Evolutionary conservation across 768 basidiomycete species (phyloP).

Genomic region (Hydnum rufescens): DNA sequence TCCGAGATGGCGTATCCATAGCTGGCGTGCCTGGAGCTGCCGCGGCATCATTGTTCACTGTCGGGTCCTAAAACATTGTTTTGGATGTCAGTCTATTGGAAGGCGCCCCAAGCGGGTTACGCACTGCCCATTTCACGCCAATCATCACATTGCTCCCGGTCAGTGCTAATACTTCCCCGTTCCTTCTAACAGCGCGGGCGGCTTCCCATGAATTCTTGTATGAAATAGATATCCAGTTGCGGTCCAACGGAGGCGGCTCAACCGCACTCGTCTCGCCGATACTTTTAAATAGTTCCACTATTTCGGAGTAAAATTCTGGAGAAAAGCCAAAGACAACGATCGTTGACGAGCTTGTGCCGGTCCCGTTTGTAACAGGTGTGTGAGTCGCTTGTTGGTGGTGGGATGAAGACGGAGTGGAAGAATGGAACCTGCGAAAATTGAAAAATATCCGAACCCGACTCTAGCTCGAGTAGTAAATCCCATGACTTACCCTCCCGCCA

Average conservation of each 20-base stretch:
- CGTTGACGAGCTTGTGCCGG: constrained; percentile 21
- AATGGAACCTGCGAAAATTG: constrained; percentile 1
- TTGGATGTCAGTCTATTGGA: not conserved
- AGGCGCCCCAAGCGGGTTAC: constrained; percentile 16
- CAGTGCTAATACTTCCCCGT: constrained; percentile 47
- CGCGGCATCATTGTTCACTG: not conserved
- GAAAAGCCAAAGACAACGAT: constrained; percentile 84
- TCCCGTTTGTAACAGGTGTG: constrained; percentile 20
- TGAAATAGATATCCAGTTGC: constrained; percentile 68
- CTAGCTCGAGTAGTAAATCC: not conserved
- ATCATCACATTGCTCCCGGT: constrained; percentile 53
- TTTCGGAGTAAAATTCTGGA: constrained; percentile 45
- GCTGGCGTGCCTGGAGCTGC: not conserved
- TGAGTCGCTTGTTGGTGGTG: constrained; percentile 16
- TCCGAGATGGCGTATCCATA: not conserved
- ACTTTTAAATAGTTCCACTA: constrained; percentile 20
- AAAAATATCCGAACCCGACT: constrained; percentile 15
- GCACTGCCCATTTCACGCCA: constrained; percentile 68
- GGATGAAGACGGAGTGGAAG: constrained; percentile 11
- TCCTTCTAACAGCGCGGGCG: constrained; percentile 58
- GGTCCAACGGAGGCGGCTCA: constrained; percentile 33
- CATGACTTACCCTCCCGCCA: not conserved
- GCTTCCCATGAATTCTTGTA: constrained; percentile 56
- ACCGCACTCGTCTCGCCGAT: constrained; percentile 45
- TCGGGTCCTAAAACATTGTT: not conserved